Evolutionary conservation across 192 early-diverging fungal species (phyloP).

Genomic region (Mortierella hygrophila): DNA sequence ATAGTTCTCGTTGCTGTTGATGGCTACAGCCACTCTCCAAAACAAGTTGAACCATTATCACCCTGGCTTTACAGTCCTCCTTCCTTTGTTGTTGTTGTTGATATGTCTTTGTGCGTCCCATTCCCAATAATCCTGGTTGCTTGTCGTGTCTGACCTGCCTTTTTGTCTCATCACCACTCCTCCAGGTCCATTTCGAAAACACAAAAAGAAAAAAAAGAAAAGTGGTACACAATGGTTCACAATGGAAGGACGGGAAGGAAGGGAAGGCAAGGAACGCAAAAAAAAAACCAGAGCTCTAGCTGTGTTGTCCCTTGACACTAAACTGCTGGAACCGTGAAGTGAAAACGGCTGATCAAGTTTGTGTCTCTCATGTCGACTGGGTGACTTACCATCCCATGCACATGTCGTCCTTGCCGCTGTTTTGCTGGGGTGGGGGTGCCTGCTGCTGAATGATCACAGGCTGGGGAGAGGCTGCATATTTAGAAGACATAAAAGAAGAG

Average conservation of each 20-base stretch:
- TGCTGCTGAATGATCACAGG: conserved; percentile 45
- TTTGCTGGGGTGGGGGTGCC: conserved; percentile 31
- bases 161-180: neutral
- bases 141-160: neutral
- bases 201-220: neutral
- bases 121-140: neutral
- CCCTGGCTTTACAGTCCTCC: neutral
- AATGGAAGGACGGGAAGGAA: neutral
- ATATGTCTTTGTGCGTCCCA: neutral
- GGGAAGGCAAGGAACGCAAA: neutral
- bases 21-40: neutral
- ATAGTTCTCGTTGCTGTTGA: neutral
- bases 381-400: conserved; percentile 42
- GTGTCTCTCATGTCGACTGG: neutral
- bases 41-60: neutral
- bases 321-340: neutral
- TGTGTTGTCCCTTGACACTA: neutral
- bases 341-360: neutral
- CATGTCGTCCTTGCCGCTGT: conserved; percentile 36
- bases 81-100: neutral
- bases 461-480: conserved; percentile 18
- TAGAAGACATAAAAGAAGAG: neutral
- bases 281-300: neutral
- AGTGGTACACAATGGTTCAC: neutral
- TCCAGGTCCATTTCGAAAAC: neutral